phyloP scores from a whole-genome alignment of 1,284 basidiomycete genomes.

The Trametes hirsuta region DNA sequence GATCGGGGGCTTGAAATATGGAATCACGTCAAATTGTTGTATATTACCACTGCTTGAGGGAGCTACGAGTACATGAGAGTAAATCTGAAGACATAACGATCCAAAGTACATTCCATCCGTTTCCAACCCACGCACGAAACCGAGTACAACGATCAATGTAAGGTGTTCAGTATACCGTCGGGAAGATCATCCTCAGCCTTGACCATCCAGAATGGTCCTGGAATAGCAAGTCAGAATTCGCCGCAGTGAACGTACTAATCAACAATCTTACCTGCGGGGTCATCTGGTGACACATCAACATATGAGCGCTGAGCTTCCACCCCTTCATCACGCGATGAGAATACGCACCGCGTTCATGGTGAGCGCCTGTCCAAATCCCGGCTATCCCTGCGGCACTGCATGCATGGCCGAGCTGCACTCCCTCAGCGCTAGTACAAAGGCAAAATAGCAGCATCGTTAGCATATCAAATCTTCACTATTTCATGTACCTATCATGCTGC shows the following conservation, averaged over 20 bases:
- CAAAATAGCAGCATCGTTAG: not conserved
- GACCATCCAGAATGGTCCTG: constrained; percentile 69
- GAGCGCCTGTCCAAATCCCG: constrained; percentile 65
- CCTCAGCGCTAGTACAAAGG: constrained; percentile 49
- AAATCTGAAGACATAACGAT: not conserved
- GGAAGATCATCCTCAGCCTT: constrained; percentile 43
- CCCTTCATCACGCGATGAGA: not conserved
- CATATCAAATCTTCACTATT: not conserved
- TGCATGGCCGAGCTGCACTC: constrained; percentile 62
- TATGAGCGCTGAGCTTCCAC: not conserved
- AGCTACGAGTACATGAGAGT: not conserved
- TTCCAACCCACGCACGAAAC: not conserved
- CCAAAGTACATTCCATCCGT: not conserved
- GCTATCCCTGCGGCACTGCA: constrained; percentile 65
- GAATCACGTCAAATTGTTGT: not conserved
- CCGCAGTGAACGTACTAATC: not conserved
- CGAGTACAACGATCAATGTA: not conserved
- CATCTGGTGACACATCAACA: constrained; percentile 41
- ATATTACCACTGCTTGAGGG: not conserved
- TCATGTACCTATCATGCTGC: not conserved
- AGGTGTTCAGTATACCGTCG: constrained; percentile 14
- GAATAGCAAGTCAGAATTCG: not conserved
- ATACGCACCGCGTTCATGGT: constrained; percentile 56
- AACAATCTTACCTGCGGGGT: constrained; percentile 55
- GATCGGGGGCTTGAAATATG: not conserved